A percentile compares a stretch with the other conserved stretches of the same genome.
phyloP scores from a whole-genome alignment of 2,329 filamentous ascomycete species.

The Trichoderma aggressivum region DNA sequence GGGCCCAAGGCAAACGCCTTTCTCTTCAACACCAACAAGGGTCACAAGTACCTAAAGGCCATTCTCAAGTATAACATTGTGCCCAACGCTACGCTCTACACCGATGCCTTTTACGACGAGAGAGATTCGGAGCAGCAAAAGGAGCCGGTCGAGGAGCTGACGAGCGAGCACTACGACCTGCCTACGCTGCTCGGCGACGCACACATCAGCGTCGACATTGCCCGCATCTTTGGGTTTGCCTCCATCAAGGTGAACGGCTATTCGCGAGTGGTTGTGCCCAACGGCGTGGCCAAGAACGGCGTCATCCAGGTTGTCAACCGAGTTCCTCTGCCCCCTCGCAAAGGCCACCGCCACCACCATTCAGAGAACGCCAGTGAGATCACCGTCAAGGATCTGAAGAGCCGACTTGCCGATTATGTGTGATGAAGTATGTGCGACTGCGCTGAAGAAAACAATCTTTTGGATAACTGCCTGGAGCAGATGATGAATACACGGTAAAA shows the following conservation, averaged over 20 bases:
- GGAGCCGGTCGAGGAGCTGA: constrained; percentile 25
- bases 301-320: constrained; percentile 74
- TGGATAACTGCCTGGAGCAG: not conserved
- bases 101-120: constrained; percentile 69
- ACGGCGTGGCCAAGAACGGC: constrained; percentile 73
- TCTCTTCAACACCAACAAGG: constrained; percentile 72
- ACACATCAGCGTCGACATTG: constrained; percentile 68
- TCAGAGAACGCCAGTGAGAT: constrained; percentile 22
- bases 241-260: constrained; percentile 74
- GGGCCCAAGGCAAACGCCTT: constrained; percentile 74
- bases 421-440: not conserved
- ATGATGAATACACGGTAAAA: not conserved
- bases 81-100: constrained; percentile 73
- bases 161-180: constrained; percentile 60
- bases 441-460: not conserved
- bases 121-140: constrained; percentile 32
- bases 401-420: constrained; percentile 30
- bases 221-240: constrained; percentile 63
- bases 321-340: constrained; percentile 72
- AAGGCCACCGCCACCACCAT: constrained; percentile 3
- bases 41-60: constrained; percentile 71
- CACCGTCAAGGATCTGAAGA: constrained; percentile 30
- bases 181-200: constrained; percentile 67
- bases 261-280: constrained; percentile 60
- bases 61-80: constrained; percentile 78